Evolutionary conservation across 306 rosid genomes (phyloP), one percentile per base, ranked within the genome.

Genomic region (Canavalia ensiformis): DNA sequence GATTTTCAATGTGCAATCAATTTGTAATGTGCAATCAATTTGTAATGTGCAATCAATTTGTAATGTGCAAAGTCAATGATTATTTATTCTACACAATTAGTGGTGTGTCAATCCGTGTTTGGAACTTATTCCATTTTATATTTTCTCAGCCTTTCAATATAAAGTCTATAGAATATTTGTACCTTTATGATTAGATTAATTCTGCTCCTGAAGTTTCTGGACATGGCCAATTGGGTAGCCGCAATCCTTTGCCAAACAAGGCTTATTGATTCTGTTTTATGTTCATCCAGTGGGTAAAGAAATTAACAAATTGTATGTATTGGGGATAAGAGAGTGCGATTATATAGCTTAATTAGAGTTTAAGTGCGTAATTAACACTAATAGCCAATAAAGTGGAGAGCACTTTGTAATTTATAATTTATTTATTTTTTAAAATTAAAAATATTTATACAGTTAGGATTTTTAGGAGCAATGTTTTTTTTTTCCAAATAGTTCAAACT

Each of bases 121-220:
- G 72, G 72, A 60, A 72, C n/a, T 50, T 62, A 51, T 81, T 39
- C 79, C 3, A 45, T 10, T 25, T 44, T 69, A 5, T 69, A 47
- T 47, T 18, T 68, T 68, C 57, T 65, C 71, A 65, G 46, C 41
- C 74, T 46, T 46, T 45, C 37, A 68, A 29, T 78, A 44, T 42
- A 18, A 29, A 67, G 34, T 39, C 39, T 45, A 6, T 8, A 59
- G 35, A 60, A 45, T 58, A 29, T 12, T 62, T 31, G 42, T 7
- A 25, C 29, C 35, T 63, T 5, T 11, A 31, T 63, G 8, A 9
- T 11, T 63, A n/a, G 8, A 9, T 11, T 63, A n/a, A 34, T 30
- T 49, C 13, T 7, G 11, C 49, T 35, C 29, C 29, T 37, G 10
- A 63, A 65, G 74, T 51, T 62, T 76, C 60, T 18, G 28, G 18